phyloP scores from a whole-genome alignment of 2,329 filamentous ascomycete genomes.

The Aspergillaceae sp. region DNA sequence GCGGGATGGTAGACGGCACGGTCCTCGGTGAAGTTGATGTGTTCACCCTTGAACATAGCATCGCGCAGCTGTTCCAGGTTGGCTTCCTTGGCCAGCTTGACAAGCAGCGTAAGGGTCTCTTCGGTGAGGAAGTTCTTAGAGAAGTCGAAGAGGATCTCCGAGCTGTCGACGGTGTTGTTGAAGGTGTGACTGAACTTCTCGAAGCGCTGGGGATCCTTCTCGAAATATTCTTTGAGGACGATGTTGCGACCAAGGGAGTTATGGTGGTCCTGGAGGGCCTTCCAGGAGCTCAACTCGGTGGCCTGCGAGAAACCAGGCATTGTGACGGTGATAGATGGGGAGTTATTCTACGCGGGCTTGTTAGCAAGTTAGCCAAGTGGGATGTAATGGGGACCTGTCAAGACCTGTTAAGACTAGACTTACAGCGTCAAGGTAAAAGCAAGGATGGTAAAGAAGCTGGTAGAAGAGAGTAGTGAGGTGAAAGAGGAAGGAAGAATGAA shows the following conservation, averaged over 20 bases:
- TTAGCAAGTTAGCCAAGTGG: neutral
- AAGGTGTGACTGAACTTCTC: constrained; percentile 83
- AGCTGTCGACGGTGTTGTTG: constrained; percentile 64
- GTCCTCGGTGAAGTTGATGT: constrained; percentile 99
- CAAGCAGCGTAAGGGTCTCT: constrained; percentile 76
- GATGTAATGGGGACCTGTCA: too few species aligned
- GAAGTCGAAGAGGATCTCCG: constrained; percentile 94
- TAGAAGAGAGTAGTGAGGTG: neutral
- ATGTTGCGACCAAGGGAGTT: constrained; percentile 78
- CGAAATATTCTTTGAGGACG: constrained; percentile 86
- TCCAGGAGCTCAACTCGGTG: constrained; percentile 78
- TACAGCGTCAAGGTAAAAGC: too few species aligned
- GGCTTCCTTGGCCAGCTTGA: constrained; percentile 86
- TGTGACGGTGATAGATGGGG: constrained; percentile 11
- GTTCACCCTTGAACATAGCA: constrained; percentile 93
- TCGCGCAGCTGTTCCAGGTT: constrained; percentile 88
- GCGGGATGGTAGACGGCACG: constrained; percentile 94
- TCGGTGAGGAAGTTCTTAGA: constrained; percentile 97
- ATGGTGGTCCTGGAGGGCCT: constrained; percentile 84
- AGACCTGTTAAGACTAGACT: too few species aligned
- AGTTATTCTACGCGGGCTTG: neutral
- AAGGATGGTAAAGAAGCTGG: too few species aligned
- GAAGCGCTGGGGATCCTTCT: constrained; percentile 80
- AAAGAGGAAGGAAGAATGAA: constrained; percentile 4
- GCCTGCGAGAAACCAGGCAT: constrained; percentile 55